Evolutionary conservation across 108 stramenopile species (phyloP).

Genomic region (Pseudonitzschia delicatissima): DNA sequence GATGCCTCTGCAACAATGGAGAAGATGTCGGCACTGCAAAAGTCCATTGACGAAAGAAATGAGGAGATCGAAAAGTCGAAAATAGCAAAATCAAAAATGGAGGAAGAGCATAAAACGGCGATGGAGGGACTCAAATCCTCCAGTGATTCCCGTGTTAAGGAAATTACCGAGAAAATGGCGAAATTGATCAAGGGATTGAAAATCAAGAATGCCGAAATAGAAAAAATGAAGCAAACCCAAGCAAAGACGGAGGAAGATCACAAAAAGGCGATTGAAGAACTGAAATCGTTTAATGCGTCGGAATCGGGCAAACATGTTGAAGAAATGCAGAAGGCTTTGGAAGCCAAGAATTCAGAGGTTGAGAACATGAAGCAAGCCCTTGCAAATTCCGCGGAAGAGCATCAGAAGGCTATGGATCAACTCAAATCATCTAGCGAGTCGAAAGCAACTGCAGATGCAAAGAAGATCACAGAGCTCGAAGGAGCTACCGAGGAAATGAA

Average conservation of each 20-base stretch:
- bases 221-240: conserved; percentile 9
- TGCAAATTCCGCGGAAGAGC: neutral
- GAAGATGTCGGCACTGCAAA: neutral
- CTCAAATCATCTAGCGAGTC: neutral
- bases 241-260: conserved; percentile 18
- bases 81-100: conserved; percentile 8
- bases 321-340: conserved; percentile 9
- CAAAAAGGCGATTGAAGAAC: conserved; percentile 5
- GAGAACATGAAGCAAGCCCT: neutral
- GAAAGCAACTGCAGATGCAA: too few relatives aligned
- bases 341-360: neutral
- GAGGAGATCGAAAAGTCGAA: conserved; percentile 11
- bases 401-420: conserved; percentile 8
- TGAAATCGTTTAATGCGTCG: conserved; percentile 8
- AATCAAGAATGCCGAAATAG: conserved; percentile 3
- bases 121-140: conserved; percentile 12
- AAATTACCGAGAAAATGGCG: neutral
- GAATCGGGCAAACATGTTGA: neutral
- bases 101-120: conserved; percentile 13
- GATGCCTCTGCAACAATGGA: neutral
- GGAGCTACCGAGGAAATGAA: conserved; percentile 3
- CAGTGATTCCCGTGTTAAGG: neutral
- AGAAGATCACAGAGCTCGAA: neutral
- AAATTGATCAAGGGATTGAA: neutral
- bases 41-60: neutral